Conservation (phyloP, 2,329 filamentous ascomycete genomes). For the Ascomycota sp. region DNA sequence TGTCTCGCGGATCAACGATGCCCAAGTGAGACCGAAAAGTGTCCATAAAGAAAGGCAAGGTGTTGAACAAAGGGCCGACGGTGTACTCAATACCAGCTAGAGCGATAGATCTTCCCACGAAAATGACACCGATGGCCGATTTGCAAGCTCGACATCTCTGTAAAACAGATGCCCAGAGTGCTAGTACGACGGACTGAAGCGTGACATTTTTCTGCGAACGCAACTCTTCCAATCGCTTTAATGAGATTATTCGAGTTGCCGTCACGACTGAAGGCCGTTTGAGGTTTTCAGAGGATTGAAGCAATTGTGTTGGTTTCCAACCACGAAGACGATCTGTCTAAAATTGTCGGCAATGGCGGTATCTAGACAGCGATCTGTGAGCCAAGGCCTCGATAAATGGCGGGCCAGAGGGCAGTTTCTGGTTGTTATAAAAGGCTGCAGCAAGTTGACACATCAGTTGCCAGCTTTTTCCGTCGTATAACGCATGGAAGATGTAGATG, state of each 20-base stretch:
- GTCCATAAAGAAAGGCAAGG: slow-evolving; percentile 47
- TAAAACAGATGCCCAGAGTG: slow-evolving; percentile 48
- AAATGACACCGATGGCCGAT: slow-evolving; percentile 49
- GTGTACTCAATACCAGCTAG: slow-evolving; percentile 43
- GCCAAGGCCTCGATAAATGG: slow-evolving; percentile 47
- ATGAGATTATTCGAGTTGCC: slow-evolving; percentile 10
- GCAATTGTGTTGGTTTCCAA: slow-evolving; percentile 6
- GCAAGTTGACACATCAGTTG: slow-evolving; percentile 43
- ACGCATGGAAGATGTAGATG: slow-evolving; percentile 60
- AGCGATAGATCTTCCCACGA: slow-evolving; percentile 58
- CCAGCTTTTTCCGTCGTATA: slow-evolving; percentile 75
- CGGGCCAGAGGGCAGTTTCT: slow-evolving; percentile 16
- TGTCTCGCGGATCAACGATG: slow-evolving; percentile 42
- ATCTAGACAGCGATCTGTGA: slow-evolving; percentile 42
- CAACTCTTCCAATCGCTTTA: slow-evolving; percentile 25
- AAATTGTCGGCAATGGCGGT: slow-evolving; percentile 29
- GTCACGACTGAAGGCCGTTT: neutral
- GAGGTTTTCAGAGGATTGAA: slow-evolving; percentile 1
- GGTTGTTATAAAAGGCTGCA: slow-evolving; percentile 5
- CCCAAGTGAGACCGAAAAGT: slow-evolving; percentile 31
- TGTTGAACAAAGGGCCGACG: slow-evolving; percentile 79
- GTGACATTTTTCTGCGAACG: slow-evolving; percentile 48
- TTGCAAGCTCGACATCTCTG: slow-evolving; percentile 24
- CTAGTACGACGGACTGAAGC: slow-evolving; percentile 59
- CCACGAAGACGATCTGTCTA: slow-evolving; percentile 40